Conservation (phyloP, 2,329 filamentous ascomycete species). For the Penicillium sp. region DNA sequence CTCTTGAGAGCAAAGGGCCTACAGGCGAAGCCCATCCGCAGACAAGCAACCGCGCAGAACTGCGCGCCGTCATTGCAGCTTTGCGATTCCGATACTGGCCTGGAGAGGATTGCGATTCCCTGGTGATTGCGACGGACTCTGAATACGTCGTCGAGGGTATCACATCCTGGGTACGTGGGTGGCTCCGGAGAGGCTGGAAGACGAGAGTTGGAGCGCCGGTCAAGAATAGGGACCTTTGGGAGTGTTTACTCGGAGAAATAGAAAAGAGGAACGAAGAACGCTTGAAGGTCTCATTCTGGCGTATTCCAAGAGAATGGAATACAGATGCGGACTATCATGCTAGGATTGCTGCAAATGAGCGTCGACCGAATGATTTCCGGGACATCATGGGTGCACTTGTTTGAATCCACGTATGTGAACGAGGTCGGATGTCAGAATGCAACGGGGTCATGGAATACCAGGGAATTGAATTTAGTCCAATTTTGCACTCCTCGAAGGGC, state of each 20-base stretch:
- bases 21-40: constrained; percentile 38
- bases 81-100: constrained; percentile 48
- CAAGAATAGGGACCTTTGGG: constrained; percentile 56
- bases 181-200: constrained; percentile 50
- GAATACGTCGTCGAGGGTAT: constrained; percentile 50
- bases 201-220: constrained; percentile 36
- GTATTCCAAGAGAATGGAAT: neutral
- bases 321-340: neutral
- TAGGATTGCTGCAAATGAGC: neutral
- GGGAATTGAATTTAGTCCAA: neutral
- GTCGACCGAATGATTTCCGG: neutral
- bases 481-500: no score
- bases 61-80: constrained; percentile 55
- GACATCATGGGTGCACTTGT: neutral
- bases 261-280: constrained; percentile 31
- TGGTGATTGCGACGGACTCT: constrained; percentile 57
- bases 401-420: neutral
- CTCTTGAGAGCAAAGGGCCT: constrained; percentile 47
- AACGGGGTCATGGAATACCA: no score
- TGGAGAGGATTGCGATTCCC: constrained; percentile 39
- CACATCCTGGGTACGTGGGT: constrained; percentile 45
- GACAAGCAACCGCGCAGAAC: constrained; percentile 56
- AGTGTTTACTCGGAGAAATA: constrained; percentile 46
- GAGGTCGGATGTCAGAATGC: neutral
- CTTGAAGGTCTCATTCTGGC: constrained; percentile 14